A percentile compares a stretch with the other conserved stretches of the same genome.
phyloP scores from a whole-genome alignment of 768 basidiomycete genomes.

The Hemileccinum rubropunctum region DNA sequence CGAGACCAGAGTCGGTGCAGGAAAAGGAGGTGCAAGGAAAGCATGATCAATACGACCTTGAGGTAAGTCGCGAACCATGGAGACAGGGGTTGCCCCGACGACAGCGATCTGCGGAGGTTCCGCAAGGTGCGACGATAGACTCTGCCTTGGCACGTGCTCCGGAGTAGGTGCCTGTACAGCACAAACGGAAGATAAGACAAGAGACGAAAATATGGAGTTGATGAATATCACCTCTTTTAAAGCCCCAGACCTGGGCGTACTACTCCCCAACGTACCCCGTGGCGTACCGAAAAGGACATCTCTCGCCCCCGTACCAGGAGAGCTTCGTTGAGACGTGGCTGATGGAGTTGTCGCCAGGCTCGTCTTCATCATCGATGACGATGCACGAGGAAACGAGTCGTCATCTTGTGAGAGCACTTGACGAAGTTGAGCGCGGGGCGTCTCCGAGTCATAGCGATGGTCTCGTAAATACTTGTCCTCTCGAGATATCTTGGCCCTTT shows the following conservation, averaged over 20 bases:
- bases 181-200: slow-evolving; percentile 9
- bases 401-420: slow-evolving; percentile 32
- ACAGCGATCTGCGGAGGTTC: slow-evolving; percentile 31
- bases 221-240: slow-evolving; percentile 26
- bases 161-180: slow-evolving; percentile 17
- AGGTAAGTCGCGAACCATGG: slow-evolving; percentile 21
- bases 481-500: slow-evolving; percentile 15
- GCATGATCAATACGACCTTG: slow-evolving; percentile 19
- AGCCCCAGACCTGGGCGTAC: slow-evolving; percentile 21
- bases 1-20: slow-evolving; percentile 24
- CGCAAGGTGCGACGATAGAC: slow-evolving; percentile 8
- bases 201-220: background rate
- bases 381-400: slow-evolving; percentile 20
- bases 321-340: slow-evolving; percentile 25
- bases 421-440: slow-evolving; percentile 27
- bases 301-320: slow-evolving; percentile 13
- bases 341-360: slow-evolving; percentile 22
- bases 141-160: slow-evolving; percentile 15
- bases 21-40: slow-evolving; percentile 27
- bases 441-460: slow-evolving; percentile 18
- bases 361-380: slow-evolving; percentile 28
- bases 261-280: slow-evolving; percentile 19
- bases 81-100: slow-evolving; percentile 28
- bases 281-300: slow-evolving; percentile 21
- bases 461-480: slow-evolving; percentile 31